Conservation (phyloP, 176 grass and related monocot species). For the Pontederia crassipes region DNA sequence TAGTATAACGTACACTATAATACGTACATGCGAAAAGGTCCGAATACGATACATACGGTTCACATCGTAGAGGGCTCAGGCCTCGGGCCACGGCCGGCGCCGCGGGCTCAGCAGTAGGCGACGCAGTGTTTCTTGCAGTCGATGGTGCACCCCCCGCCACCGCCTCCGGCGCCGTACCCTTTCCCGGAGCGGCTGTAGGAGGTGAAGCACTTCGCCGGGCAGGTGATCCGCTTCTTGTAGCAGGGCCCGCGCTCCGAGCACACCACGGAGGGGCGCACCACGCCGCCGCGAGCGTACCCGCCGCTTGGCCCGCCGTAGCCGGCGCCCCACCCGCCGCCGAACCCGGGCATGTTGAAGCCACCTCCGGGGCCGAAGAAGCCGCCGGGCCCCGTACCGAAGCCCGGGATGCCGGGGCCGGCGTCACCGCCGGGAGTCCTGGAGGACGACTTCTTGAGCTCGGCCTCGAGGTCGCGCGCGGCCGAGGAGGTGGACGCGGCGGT, state of each 20-base stretch:
- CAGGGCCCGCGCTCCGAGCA: conserved; percentile 38
- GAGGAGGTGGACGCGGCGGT: conserved; percentile 21
- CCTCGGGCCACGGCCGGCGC: background rate
- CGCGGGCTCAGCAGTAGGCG: conserved; percentile 40
- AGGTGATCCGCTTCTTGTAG: conserved; percentile 44
- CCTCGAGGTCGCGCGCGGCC: background rate
- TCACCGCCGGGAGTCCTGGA: background rate
- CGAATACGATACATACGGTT: background rate
- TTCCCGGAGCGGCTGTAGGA: conserved; percentile 72
- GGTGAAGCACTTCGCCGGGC: conserved; percentile 67
- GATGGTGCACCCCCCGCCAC: conserved; percentile 78
- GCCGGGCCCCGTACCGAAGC: background rate
- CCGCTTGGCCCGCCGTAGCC: conserved; percentile 17
- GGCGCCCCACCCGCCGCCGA: conserved; percentile 7
- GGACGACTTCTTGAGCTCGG: background rate
- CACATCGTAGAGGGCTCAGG: background rate
- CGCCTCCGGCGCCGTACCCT: conserved; percentile 58
- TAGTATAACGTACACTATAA: background rate
- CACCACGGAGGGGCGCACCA: conserved; percentile 31
- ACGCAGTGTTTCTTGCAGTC: conserved; percentile 89
- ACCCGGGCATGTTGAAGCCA: background rate
- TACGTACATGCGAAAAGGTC: background rate
- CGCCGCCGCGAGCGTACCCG: conserved; percentile 24
- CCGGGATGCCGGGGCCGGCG: background rate
- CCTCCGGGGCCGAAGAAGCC: background rate